Evolutionary conservation across 2,329 filamentous ascomycete genomes (phyloP).

Genomic region (Chalara sp.): DNA sequence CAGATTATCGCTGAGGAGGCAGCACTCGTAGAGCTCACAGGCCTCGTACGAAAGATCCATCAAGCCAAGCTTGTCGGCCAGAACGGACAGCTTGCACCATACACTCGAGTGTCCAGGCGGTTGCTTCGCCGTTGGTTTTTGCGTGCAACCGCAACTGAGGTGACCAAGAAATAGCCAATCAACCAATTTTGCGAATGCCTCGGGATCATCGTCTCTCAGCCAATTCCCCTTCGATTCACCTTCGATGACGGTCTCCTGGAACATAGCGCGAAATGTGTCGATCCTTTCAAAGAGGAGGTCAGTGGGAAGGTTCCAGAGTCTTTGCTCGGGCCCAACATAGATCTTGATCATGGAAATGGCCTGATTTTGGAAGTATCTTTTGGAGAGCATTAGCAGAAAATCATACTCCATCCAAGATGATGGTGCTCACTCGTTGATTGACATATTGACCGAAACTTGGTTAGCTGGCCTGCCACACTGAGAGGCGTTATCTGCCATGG

Average conservation of each 20-base stretch:
- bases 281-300: slow-evolving; percentile 1
- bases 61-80: slow-evolving; percentile 1
- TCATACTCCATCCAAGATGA: no score
- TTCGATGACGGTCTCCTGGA: slow-evolving; percentile 1
- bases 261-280: slow-evolving; percentile 3
- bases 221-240: neutral
- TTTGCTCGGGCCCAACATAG: neutral
- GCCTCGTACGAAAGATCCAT: neutral
- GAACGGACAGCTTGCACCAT: slow-evolving; percentile 2
- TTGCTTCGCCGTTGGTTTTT: no score
- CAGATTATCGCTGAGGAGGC: neutral
- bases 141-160: neutral
- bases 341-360: neutral
- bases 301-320: slow-evolving; percentile 1
- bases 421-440: no score
- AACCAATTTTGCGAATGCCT: slow-evolving; percentile 2
- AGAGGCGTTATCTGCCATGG: no score
- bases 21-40: neutral
- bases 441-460: no score
- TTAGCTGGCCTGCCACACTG: no score
- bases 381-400: no score
- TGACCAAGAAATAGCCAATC: neutral
- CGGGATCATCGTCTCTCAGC: slow-evolving; percentile 1
- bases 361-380: neutral
- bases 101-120: neutral